phyloP scores from a whole-genome alignment of 176 grass and related monocot species.

The Oryza rufipogon region DNA sequence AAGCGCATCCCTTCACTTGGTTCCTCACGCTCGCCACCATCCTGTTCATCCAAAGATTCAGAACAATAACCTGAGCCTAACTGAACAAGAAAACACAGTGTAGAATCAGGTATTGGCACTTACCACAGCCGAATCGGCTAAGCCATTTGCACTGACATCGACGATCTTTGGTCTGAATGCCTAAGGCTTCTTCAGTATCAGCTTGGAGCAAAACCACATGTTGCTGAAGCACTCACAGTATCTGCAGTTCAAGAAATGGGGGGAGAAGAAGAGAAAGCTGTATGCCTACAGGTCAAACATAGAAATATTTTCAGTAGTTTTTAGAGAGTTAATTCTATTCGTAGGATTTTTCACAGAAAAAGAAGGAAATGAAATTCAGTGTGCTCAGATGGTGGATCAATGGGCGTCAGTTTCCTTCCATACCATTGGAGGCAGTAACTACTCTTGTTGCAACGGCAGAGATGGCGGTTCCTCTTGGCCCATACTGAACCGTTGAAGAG shows the following conservation, averaged over 20 bases:
- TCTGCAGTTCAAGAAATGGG: neutral
- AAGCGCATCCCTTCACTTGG: constrained; percentile 32
- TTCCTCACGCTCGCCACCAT: neutral
- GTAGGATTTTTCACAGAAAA: neutral
- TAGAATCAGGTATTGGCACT: neutral
- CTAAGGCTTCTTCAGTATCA: neutral
- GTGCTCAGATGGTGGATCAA: neutral
- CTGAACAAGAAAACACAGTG: neutral
- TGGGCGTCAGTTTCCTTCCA: neutral
- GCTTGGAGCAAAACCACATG: too few relatives aligned
- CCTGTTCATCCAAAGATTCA: neutral
- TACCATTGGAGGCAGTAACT: neutral
- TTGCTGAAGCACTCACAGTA: neutral
- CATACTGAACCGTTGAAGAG: neutral
- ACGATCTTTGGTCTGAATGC: constrained; percentile 5
- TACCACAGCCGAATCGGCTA: neutral
- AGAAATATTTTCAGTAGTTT: too few relatives aligned
- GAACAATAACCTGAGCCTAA: neutral
- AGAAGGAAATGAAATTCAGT: neutral
- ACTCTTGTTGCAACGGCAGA: neutral
- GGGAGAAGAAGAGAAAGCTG: too few relatives aligned
- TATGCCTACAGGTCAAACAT: too few relatives aligned
- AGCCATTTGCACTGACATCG: neutral
- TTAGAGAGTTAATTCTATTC: too few relatives aligned
- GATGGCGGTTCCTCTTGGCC: neutral